These are phyloP conservation scores for Syzygium syzygioides DNA, from an alignment of 441 rosid genomes.

Conservation along the genomic window DNA sequence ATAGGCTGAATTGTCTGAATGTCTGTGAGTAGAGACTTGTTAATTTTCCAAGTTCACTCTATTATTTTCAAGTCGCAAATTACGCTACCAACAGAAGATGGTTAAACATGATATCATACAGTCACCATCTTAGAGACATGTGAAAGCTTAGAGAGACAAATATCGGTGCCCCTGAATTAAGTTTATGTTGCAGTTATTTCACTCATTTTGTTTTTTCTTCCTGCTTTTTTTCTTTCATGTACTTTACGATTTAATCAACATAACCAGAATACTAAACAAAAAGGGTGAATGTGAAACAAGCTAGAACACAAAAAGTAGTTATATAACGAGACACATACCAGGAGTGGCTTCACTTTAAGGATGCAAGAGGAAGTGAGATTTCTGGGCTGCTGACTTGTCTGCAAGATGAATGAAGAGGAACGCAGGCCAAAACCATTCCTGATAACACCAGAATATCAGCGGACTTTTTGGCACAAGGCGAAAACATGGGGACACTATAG, in stretches of 20 bases:
- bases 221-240: not conserved
- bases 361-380: no score
- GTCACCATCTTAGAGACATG: not conserved
- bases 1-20: not conserved
- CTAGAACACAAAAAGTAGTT: not conserved
- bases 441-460: no score
- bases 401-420: no score
- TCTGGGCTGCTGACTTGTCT: no score
- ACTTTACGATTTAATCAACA: not conserved
- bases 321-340: not conserved
- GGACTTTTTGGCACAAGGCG: no score
- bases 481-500: not conserved
- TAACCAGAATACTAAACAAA: not conserved
- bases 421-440: no score
- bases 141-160: not conserved
- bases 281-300: not conserved
- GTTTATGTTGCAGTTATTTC: no score
- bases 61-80: not conserved
- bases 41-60: not conserved
- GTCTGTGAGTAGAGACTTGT: not conserved
- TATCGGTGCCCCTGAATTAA: not conserved
- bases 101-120: not conserved
- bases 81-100: not conserved
- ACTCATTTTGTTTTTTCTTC: no score
- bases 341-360: not conserved